Conservation (phyloP, 2,329 filamentous ascomycete genomes). For the Periglandula ipomoeae region DNA sequence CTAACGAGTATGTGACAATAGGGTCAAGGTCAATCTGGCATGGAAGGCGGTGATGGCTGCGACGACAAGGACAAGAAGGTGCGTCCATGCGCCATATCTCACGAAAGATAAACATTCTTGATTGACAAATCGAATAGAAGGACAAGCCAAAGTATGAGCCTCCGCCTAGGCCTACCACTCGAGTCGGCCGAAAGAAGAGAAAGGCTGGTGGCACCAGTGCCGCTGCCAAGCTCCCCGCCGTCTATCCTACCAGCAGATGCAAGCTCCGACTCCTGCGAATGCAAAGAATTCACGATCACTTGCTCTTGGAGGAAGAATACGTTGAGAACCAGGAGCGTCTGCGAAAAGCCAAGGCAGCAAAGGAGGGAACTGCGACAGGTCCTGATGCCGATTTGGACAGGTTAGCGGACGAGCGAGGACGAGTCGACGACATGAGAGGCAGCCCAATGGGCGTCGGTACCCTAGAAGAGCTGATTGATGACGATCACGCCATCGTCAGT, state of each 20-base stretch:
- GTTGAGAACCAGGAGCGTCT: constrained; percentile 97
- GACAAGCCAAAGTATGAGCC: constrained; percentile 99
- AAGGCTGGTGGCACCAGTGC: constrained; percentile 89
- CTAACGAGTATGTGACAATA: constrained; percentile 22
- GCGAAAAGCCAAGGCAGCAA: constrained; percentile 79
- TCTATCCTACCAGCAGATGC: constrained; percentile 94
- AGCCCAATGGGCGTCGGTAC: constrained; percentile 98
- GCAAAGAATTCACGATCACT: constrained; percentile 97
- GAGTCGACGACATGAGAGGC: constrained; percentile 96
- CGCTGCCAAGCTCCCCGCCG: constrained; percentile 84
- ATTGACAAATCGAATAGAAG: constrained; percentile 53
- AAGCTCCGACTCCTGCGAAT: constrained; percentile 95
- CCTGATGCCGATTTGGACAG: constrained; percentile 68
- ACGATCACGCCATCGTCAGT: constrained; percentile 97
- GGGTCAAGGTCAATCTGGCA: constrained; percentile 82
- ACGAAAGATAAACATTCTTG: not conserved
- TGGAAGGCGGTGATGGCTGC: constrained; percentile 70
- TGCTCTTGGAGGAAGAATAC: constrained; percentile 94
- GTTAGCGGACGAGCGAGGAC: constrained; percentile 86
- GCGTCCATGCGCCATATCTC: no score
- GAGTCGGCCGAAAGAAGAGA: constrained; percentile 97
- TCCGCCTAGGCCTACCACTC: constrained; percentile 90
- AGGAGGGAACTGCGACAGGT: constrained; percentile 59
- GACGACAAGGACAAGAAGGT: constrained; percentile 95
- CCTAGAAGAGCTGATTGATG: constrained; percentile 96